Evolutionary conservation across 2,329 filamentous ascomycete species (phyloP), one percentile per base, ranked within the genome.

Genomic region (Fusarium coffeatum): DNA sequence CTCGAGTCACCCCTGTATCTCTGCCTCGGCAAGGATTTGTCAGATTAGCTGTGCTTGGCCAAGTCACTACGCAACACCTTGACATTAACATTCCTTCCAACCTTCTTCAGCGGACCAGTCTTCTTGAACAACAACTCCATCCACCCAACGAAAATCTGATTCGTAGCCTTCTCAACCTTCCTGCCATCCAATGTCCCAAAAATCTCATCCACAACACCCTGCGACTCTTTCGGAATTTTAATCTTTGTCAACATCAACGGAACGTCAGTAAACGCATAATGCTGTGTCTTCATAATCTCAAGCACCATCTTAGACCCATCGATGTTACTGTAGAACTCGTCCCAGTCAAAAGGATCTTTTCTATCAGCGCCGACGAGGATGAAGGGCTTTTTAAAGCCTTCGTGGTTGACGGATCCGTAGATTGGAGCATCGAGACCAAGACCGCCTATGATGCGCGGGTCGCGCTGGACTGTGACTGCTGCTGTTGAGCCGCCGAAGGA

Each of bases 361-460:
- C 18, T 8, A 0, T 61, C 43, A 0, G 25, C 37, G 8, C 25
- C 56, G 2, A 70, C 55, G 0, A 67, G 49, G 2, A 70, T 10
- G 8, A 72, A 72, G 0, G 60, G 54, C 2, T 62, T 72, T 77
- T 79, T 59, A 0, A 72, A 8, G 1, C 69, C 69, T 15, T 56
- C 8, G 5, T 63, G 3, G 75, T 79, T 12, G 73, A 78, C 55
- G 0, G 50, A 25, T 6, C 66, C 66, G 2, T 61, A 68, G 43
- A 72, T 56, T 0, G 66, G 42, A 7, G 65, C 68, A 10, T 72
- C 65, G 1, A 72, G 32, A 6, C 67, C 64, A 4, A 70, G 41
- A 13, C 81, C 81, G 16, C 78, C 69, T n/a, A 75, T 69, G 10
- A 78, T 79, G n/a, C 76, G 79, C 6, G 73, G 62, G 20, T 74